Evolutionary conservation across 306 rosid genomes (phyloP), one percentile per base, ranked within the genome.

Genomic region (Vigna nakashimae): DNA sequence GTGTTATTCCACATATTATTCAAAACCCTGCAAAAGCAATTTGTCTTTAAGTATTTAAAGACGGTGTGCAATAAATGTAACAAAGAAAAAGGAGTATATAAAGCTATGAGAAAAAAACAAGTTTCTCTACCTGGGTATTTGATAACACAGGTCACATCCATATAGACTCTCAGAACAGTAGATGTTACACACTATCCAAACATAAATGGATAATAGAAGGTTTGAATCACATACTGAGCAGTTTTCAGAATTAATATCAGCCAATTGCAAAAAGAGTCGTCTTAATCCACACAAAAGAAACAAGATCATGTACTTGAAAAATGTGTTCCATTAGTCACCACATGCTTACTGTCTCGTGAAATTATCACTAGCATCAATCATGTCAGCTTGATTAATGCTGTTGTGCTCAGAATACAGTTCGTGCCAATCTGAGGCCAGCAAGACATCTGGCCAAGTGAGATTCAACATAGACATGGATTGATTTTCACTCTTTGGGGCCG

Each of bases 371-470:
- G 87, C 80, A 26, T 84, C 87, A 3, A 66, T 75, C 89, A 83
- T 75, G 62, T 55, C 52, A 45, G 77, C 40, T 36, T 75, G 79
- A 36, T 82, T 87, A 80, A 2, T n/a, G 5, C 65, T 78, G 13
- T 34, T 64, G 48, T 36, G 74, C 36, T 86, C 90, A 17, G 74
- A 69, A 83, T 77, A 64, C 67, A 73, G 87, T 58, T 86, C 92
- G 12, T 79, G 58, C 98, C 94, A 93, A 65, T 87, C 93, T 78
- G 91, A 80, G 57, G 68, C 83, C 65, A 88, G 79, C 70, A 84
- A 48, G 38, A 75, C 87, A 84, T 93, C 94, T 14, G 96, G 93
- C 56, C 88, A 78, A 24, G 74, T 79, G 71, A 78, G 65, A 51
- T 81, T 69, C 65, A 77, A 18, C 74, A 12, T n/a, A 13, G 66